A percentile compares a stretch with the other conserved stretches of the same genome.
These are phyloP conservation scores for Dipodascopsis tothii DNA, from an alignment of 805 yeast genomes.

Conservation along the genomic window DNA sequence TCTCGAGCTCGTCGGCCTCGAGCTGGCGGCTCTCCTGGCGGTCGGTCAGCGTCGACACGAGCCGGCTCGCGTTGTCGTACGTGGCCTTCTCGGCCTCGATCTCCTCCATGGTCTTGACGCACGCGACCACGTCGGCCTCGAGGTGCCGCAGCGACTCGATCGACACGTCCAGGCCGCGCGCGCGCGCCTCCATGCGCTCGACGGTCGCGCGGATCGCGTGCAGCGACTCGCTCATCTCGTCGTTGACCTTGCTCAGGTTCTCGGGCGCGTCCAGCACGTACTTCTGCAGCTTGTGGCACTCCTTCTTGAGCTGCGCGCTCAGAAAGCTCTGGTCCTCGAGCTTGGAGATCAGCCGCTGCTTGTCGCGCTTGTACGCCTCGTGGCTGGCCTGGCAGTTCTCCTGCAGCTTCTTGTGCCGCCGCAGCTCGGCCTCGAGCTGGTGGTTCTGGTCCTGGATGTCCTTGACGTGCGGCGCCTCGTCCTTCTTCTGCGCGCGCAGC, in stretches of 20 bases:
- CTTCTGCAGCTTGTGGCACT: slow-evolving; percentile 50
- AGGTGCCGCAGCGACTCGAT: slow-evolving; percentile 52
- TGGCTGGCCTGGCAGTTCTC: slow-evolving; percentile 57
- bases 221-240: slow-evolving; percentile 44
- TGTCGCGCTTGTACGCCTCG: slow-evolving; percentile 54
- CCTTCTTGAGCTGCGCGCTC: slow-evolving; percentile 48
- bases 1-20: slow-evolving; percentile 36
- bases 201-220: slow-evolving; percentile 36
- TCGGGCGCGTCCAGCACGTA: slow-evolving; percentile 57
- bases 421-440: slow-evolving; percentile 54
- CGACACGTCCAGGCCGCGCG: slow-evolving; percentile 46
- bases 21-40: slow-evolving; percentile 35
- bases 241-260: slow-evolving; percentile 45
- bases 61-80: slow-evolving; percentile 38
- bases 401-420: slow-evolving; percentile 53
- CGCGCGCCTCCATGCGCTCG: slow-evolving; percentile 39
- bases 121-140: slow-evolving; percentile 40
- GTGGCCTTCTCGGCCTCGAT: slow-evolving; percentile 40
- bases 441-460: slow-evolving; percentile 45
- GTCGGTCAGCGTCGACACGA: slow-evolving; percentile 37
- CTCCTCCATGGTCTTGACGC: slow-evolving; percentile 43
- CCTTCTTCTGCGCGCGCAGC: slow-evolving; percentile 24
- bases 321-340: slow-evolving; percentile 55
- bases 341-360: slow-evolving; percentile 48
- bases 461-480: slow-evolving; percentile 24